These are phyloP conservation scores for Lodderomyces parapsilosis DNA, from an alignment of 1,139 yeast genomes.

Conservation along the genomic window DNA sequence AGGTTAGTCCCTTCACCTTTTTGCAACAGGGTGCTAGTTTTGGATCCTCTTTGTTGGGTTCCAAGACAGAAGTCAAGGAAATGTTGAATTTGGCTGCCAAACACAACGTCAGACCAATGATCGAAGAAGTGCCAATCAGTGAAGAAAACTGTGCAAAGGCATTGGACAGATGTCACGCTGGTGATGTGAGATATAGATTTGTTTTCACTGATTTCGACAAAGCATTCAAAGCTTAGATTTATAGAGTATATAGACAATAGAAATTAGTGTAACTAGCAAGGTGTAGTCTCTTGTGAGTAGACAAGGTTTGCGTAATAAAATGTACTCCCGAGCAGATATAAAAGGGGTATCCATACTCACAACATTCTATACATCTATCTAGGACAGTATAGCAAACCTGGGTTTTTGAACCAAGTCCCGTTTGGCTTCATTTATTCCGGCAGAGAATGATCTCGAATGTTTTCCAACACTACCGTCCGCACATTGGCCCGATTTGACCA, in stretches of 20 bases:
- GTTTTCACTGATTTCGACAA: conserved; percentile 58
- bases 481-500: conserved; percentile 22
- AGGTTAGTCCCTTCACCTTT: conserved; percentile 28
- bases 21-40: conserved; percentile 30
- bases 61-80: conserved; percentile 32
- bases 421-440: conserved; percentile 41
- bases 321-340: no score
- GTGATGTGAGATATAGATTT: conserved; percentile 65
- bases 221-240: conserved; percentile 22
- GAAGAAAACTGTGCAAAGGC: conserved; percentile 30
- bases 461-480: conserved; percentile 19
- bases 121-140: conserved; percentile 40
- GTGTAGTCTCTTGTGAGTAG: neutral
- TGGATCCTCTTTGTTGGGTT: conserved; percentile 37
- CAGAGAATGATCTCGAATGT: conserved; percentile 38
- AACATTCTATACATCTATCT: no score
- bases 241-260: conserved; percentile 2
- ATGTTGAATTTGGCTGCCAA: conserved; percentile 44
- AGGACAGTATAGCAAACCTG: conserved; percentile 15
- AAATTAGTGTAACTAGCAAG: neutral
- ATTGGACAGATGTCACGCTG: conserved; percentile 33
- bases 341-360: neutral
- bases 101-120: conserved; percentile 40
- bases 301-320: no score
- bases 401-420: conserved; percentile 34